Percentiles rank a stretch among this genome's conserved stretches.
phyloP scores from a whole-genome alignment of 495 filamentous ascomycete genomes.

The Tuber aestivum region DNA sequence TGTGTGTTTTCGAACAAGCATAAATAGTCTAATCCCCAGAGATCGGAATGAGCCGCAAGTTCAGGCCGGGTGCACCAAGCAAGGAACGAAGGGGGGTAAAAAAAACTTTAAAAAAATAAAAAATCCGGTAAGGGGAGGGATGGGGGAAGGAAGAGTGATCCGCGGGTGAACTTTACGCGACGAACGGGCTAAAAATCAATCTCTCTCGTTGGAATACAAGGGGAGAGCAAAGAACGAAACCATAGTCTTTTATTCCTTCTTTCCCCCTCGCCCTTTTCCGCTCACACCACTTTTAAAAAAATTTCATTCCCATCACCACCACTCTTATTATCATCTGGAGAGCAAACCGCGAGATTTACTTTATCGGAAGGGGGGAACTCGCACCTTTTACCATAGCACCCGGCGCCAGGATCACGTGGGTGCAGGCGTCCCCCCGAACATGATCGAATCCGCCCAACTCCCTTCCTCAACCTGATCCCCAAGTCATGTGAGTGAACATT shows the following conservation, averaged over 20 bases:
- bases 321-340: not conserved
- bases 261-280: not conserved
- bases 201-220: not conserved
- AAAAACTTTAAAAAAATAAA: too few species aligned
- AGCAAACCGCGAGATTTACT: not conserved
- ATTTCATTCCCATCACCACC: not conserved
- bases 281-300: not conserved
- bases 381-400: not conserved
- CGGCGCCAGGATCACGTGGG: not conserved
- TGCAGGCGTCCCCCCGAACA: not conserved
- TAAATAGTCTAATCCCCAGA: not conserved
- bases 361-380: not conserved
- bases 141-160: not conserved
- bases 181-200: not conserved
- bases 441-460: not conserved
- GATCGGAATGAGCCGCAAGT: slow-evolving; percentile 1
- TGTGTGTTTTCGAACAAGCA: not conserved
- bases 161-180: not conserved
- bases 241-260: not conserved
- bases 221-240: not conserved
- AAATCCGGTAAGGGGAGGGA: not conserved
- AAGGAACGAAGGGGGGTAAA: not conserved
- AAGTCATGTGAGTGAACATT: not conserved
- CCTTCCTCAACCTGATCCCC: not conserved
- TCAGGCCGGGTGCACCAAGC: not conserved